Evolutionary conservation across 768 basidiomycete genomes (phyloP).

Genomic region (Tricholomella constricta): DNA sequence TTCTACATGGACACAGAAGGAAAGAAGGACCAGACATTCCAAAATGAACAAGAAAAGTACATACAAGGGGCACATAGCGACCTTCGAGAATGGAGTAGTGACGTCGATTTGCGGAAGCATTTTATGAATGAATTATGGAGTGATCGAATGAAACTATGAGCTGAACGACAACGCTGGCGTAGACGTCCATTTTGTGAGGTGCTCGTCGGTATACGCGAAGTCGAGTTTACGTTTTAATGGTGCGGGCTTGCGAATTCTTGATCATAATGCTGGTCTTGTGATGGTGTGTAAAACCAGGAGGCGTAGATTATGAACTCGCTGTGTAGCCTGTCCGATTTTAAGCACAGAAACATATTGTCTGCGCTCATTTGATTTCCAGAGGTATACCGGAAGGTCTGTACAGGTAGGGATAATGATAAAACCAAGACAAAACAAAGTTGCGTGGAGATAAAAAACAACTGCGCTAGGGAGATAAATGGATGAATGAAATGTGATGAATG

Average conservation of each 20-base stretch:
- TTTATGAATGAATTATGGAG: not conserved
- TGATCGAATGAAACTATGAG: not conserved
- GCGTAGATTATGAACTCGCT: no score
- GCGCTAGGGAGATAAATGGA: not conserved
- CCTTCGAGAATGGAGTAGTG: not conserved
- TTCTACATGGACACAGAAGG: no score
- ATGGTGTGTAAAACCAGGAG: no score
- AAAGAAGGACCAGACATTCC: no score
- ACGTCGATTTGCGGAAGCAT: not conserved
- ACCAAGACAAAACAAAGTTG: conserved; percentile 18
- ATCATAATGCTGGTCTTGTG: no score
- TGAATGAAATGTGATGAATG: conserved; percentile 14
- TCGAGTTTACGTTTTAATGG: not conserved
- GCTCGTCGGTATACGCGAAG: no score
- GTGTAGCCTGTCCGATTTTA: not conserved
- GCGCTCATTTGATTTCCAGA: conserved; percentile 2
- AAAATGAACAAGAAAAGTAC: no score
- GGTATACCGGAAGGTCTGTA: conserved; percentile 1
- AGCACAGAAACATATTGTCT: not conserved
- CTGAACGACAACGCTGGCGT: not conserved
- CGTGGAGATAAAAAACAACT: conserved; percentile 10
- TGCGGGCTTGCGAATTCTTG: not conserved
- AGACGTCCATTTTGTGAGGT: no score
- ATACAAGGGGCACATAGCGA: no score
- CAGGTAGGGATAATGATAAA: conserved; percentile 8